phyloP scores from a whole-genome alignment of 805 yeast genomes.

The Maudiozyma bulderi region DNA sequence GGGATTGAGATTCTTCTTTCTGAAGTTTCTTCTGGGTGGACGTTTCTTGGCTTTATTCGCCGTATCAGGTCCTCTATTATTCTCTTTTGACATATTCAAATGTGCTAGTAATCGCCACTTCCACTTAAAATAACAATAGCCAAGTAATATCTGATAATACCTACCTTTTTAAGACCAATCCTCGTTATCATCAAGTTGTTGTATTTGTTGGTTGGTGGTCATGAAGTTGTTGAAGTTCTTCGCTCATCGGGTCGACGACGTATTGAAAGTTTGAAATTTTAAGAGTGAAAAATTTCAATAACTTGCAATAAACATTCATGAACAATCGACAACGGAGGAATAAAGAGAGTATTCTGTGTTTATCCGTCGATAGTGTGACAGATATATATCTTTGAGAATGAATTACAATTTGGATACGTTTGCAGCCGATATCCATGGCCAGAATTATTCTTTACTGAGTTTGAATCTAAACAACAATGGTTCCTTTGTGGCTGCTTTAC shows the following conservation, averaged over 20 bases:
- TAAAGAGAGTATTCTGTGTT: not conserved
- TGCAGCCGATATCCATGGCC: conserved; percentile 12
- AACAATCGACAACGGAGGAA: no score
- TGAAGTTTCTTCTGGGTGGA: not conserved
- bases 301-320: no score
- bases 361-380: not conserved
- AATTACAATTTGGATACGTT: conserved; percentile 11
- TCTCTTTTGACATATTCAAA: not conserved
- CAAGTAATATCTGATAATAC: not conserved
- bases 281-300: no score
- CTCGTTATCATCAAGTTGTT: no score
- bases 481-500: conserved; percentile 29
- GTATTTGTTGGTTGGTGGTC: no score
- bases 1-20: not conserved
- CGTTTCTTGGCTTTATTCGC: not conserved
- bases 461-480: conserved; percentile 27
- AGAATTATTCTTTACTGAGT: conserved; percentile 17
- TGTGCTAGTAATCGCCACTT: not conserved
- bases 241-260: no score
- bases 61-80: not conserved
- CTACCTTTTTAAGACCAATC: no score
- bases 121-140: not conserved
- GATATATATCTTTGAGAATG: conserved; percentile 1
- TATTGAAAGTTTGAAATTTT: no score
- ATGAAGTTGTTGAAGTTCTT: no score